Evolutionary conservation across 1,284 basidiomycete genomes (phyloP).

Genomic region (Pholiota adiposa): DNA sequence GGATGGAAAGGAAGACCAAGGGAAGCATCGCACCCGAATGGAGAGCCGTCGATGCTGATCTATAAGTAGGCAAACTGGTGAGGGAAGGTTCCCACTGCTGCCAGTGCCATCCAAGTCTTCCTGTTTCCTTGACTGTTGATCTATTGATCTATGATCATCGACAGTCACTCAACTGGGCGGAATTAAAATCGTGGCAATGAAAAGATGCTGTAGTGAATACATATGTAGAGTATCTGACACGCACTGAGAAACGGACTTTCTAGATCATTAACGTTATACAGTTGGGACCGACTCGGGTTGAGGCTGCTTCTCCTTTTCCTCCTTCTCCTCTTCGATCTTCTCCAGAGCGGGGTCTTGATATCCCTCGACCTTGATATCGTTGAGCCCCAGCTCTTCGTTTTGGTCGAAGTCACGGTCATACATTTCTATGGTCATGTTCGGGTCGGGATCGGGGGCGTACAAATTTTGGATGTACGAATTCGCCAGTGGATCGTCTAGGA

Average conservation of each 20-base stretch:
- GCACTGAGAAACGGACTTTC: not conserved
- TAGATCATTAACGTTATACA: not conserved
- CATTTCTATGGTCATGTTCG: constrained; percentile 83
- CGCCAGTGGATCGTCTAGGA: constrained; percentile 94
- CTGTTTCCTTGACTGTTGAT: not conserved
- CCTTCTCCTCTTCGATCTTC: constrained; percentile 12
- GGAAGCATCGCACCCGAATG: too few relatives aligned
- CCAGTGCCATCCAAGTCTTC: too few relatives aligned
- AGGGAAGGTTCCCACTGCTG: too few relatives aligned
- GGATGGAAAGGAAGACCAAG: too few relatives aligned
- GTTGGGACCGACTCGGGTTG: not conserved
- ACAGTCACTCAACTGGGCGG: not conserved
- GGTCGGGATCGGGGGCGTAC: constrained; percentile 92
- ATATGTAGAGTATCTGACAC: not conserved
- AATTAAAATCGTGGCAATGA: not conserved
- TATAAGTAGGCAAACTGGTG: too few relatives aligned
- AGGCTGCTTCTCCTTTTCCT: not conserved
- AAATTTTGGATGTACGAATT: constrained; percentile 97
- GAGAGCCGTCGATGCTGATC: too few relatives aligned
- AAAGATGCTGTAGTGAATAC: not conserved
- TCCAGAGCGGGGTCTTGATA: constrained; percentile 51
- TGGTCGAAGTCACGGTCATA: constrained; percentile 91
- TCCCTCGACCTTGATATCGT: constrained; percentile 94
- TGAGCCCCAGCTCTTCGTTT: constrained; percentile 95
- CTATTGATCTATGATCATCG: too few relatives aligned